Evolutionary conservation across 768 basidiomycete genomes (phyloP).

Genomic region (Tylopilus plumbeoviolaceoides): DNA sequence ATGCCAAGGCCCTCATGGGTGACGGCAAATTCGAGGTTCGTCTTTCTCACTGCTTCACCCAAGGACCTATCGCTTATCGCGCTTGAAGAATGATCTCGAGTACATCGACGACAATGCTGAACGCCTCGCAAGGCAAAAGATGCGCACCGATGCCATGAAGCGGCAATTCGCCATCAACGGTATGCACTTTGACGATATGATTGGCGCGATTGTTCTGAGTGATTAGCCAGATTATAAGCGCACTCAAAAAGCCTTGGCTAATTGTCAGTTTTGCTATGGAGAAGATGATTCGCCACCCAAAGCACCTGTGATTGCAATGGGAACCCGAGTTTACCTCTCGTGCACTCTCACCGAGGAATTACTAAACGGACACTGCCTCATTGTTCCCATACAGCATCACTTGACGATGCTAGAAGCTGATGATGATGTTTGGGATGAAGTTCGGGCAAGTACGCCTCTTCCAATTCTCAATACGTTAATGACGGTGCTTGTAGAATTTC

Average conservation of each 20-base stretch:
- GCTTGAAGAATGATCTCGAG: slow-evolving; percentile 72
- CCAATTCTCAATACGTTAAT: background rate
- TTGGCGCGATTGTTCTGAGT: background rate
- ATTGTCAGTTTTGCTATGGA: slow-evolving; percentile 86
- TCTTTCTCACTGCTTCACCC: background rate
- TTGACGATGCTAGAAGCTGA: slow-evolving; percentile 89
- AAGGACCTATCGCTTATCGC: background rate
- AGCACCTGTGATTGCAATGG: slow-evolving; percentile 86
- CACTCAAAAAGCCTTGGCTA: slow-evolving; percentile 85
- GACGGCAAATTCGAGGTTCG: slow-evolving; percentile 84
- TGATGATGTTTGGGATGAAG: slow-evolving; percentile 98
- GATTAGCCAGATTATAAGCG: slow-evolving; percentile 96
- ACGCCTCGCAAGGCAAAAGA: slow-evolving; percentile 86
- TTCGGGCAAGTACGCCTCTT: slow-evolving; percentile 53
- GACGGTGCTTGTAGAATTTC: slow-evolving; percentile 45
- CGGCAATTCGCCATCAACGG: slow-evolving; percentile 95
- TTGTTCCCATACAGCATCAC: slow-evolving; percentile 95
- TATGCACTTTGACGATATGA: slow-evolving; percentile 30
- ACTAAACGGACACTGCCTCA: slow-evolving; percentile 88
- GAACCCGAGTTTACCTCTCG: slow-evolving; percentile 86
- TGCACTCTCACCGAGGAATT: slow-evolving; percentile 86
- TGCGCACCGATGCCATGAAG: slow-evolving; percentile 96
- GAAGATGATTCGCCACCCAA: slow-evolving; percentile 89
- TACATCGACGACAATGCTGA: slow-evolving; percentile 98
- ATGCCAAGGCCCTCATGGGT: slow-evolving; percentile 81